Percentiles rank a stretch among this genome's conserved stretches.
Evolutionary conservation across 2,329 filamentous ascomycete species (phyloP).

Genomic region (Colletotrichum simmondsii): DNA sequence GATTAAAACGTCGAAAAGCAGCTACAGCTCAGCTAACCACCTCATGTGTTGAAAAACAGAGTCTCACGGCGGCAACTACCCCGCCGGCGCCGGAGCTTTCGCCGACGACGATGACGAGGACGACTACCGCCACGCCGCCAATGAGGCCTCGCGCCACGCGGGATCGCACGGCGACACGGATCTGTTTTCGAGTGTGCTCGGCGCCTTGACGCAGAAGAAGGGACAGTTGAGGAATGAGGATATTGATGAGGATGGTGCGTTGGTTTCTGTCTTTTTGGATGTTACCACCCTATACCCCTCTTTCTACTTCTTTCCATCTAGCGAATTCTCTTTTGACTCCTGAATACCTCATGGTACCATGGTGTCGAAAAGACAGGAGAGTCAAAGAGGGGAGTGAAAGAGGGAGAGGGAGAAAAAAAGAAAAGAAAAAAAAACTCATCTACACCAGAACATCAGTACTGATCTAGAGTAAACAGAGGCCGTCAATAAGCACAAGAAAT

Average conservation of each 20-base stretch:
- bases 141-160: slow-evolving; percentile 58
- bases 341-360: no score
- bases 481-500: slow-evolving; percentile 79
- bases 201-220: slow-evolving; percentile 61
- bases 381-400: no score
- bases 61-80: slow-evolving; percentile 44
- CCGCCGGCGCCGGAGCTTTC: slow-evolving; percentile 47
- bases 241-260: slow-evolving; percentile 61
- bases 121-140: slow-evolving; percentile 59
- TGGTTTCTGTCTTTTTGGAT: background rate
- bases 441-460: background rate
- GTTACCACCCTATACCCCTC: no score
- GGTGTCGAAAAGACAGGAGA: no score
- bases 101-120: slow-evolving; percentile 55
- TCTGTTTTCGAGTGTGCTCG: slow-evolving; percentile 62
- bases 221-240: slow-evolving; percentile 56
- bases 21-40: background rate
- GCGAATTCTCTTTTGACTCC: no score
- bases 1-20: background rate
- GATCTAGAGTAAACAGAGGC: slow-evolving; percentile 60
- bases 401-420: no score
- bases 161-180: slow-evolving; percentile 57
- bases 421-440: no score
- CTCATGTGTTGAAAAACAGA: slow-evolving; percentile 37
- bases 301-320: no score